Conservation (phyloP, 805 yeast genomes). For the Pichia cephalocereana region DNA sequence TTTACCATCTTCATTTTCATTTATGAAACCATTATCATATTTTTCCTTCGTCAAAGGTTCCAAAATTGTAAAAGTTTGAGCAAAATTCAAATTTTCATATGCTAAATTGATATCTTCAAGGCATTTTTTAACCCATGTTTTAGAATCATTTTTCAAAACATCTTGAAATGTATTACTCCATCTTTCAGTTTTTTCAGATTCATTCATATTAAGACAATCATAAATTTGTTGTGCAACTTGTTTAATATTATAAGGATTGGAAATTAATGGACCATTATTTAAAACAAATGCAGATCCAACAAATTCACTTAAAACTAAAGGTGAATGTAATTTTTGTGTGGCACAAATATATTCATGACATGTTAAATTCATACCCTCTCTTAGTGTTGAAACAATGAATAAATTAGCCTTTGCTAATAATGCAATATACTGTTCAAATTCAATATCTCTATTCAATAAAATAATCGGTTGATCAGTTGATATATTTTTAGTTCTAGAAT, state of each 20-base stretch:
- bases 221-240: conserved; percentile 57
- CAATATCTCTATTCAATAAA: conserved; percentile 79
- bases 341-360: conserved; percentile 90
- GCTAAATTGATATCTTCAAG: conserved; percentile 40
- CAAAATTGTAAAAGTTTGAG: conserved; percentile 15
- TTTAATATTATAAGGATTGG: conserved; percentile 86
- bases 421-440: conserved; percentile 83
- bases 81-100: conserved; percentile 33
- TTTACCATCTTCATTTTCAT: conserved; percentile 20
- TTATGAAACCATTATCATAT: conserved; percentile 27
- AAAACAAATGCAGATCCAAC: conserved; percentile 88
- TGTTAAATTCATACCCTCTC: conserved; percentile 96
- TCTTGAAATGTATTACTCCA: conserved; percentile 57
- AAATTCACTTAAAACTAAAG: conserved; percentile 81
- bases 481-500: conserved; percentile 63
- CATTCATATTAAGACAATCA: conserved; percentile 54
- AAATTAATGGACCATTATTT: conserved; percentile 57
- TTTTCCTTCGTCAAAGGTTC: conserved; percentile 23
- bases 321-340: conserved; percentile 61
- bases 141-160: conserved; percentile 60
- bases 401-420: conserved; percentile 76
- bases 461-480: conserved; percentile 78
- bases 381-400: conserved; percentile 80
- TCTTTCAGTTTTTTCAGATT: conserved; percentile 45
- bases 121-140: conserved; percentile 60